These are phyloP conservation scores for Elsinoe perseae DNA, from an alignment of 2,329 filamentous ascomycete genomes.

Conservation along the genomic window DNA sequence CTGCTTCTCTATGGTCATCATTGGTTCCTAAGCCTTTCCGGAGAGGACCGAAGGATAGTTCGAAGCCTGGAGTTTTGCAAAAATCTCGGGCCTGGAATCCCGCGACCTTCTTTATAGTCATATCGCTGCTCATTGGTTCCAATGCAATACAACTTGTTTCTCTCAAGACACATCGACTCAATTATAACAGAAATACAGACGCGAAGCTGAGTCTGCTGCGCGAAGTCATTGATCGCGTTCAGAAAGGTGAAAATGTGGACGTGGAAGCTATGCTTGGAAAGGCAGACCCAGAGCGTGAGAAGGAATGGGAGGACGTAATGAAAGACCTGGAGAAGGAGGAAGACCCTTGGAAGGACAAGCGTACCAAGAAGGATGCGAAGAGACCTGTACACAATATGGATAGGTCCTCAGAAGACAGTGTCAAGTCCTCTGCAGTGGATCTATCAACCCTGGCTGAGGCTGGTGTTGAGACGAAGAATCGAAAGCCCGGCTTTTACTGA, in stretches of 20 bases:
- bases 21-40: slow-evolving; percentile 30
- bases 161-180: slow-evolving; percentile 65
- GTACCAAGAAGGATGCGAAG: slow-evolving; percentile 21
- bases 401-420: background rate
- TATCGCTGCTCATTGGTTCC: slow-evolving; percentile 75
- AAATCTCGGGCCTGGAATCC: slow-evolving; percentile 43
- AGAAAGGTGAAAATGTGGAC: slow-evolving; percentile 69
- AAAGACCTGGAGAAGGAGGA: slow-evolving; percentile 30
- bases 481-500: slow-evolving; percentile 15
- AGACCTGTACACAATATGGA: background rate
- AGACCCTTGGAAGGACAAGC: slow-evolving; percentile 26
- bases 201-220: slow-evolving; percentile 67
- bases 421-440: background rate
- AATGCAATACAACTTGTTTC: slow-evolving; percentile 91
- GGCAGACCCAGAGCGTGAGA: slow-evolving; percentile 65
- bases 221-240: slow-evolving; percentile 65
- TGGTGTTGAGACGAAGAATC: background rate
- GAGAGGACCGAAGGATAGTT: slow-evolving; percentile 19
- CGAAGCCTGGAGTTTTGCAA: slow-evolving; percentile 17
- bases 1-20: slow-evolving; percentile 31
- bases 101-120: slow-evolving; percentile 57
- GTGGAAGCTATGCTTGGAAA: slow-evolving; percentile 76
- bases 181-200: slow-evolving; percentile 68
- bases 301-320: slow-evolving; percentile 80
- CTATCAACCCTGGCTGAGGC: background rate